phyloP scores from a whole-genome alignment of 2,329 filamentous ascomycete genomes.

The Fusarium odoratissimum region DNA sequence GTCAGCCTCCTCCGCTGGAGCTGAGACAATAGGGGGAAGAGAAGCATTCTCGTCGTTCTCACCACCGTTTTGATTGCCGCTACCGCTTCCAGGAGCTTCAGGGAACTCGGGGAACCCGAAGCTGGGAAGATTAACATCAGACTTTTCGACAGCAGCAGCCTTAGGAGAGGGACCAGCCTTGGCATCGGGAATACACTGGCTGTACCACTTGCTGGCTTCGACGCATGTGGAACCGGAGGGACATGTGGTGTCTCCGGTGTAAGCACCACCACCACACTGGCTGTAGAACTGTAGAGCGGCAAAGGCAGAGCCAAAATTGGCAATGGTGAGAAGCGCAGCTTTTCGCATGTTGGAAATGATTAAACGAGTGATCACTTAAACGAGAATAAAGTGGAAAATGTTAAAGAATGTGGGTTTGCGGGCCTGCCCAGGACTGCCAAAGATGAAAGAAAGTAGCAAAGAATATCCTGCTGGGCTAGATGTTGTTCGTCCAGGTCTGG shows the following conservation, averaged over 20 bases:
- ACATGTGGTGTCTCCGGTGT: conserved; percentile 30
- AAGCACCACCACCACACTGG: conserved; percentile 33
- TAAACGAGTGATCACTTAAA: conserved; percentile 7
- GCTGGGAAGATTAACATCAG: background rate
- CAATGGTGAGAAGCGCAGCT: conserved; percentile 27
- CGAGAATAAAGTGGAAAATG: conserved; percentile 2
- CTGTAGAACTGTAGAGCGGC: conserved; percentile 32
- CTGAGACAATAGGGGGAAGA: background rate
- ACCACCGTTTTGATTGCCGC: background rate
- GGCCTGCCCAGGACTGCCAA: conserved; percentile 26
- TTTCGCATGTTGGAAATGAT: conserved; percentile 27
- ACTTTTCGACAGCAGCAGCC: conserved; percentile 8
- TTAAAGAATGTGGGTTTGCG: conserved; percentile 18
- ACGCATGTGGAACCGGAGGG: conserved; percentile 29
- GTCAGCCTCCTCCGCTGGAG: background rate
- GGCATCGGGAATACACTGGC: conserved; percentile 30
- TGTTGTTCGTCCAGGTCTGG: background rate
- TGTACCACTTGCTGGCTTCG: conserved; percentile 36
- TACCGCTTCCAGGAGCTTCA: background rate
- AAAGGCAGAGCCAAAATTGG: conserved; percentile 36
- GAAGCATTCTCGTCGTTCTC: background rate
- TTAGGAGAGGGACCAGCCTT: background rate
- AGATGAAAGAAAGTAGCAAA: conserved; percentile 26
- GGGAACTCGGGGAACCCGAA: background rate
- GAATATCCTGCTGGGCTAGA: background rate